Base-by-base conservation (phyloP, 2,329 filamentous ascomycete species). In the Domatiomyces catenatus region DNA sequence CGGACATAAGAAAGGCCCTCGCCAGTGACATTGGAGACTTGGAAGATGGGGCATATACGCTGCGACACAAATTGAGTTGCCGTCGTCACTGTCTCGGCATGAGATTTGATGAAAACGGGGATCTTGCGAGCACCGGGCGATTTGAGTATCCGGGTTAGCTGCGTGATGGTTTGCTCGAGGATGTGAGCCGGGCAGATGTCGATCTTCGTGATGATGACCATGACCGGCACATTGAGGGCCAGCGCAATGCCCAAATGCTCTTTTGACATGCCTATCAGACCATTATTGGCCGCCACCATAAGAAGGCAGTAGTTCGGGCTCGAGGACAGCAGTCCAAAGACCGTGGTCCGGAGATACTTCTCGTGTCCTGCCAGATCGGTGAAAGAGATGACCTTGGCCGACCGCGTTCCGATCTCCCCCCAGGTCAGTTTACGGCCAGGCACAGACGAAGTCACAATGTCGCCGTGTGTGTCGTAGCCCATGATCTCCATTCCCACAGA, bases 401-500 rank as follows among this genome's bases (percentile, higher is more conserved):
- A 93, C 58, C 88, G 84, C 67, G 85, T 87, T 49, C 92, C 92
- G 63, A 98, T 95, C 66, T 98, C 92, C 66, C 95, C 90, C 92
- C 92, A 98, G 3, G 89, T 90, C 32, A 96, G 72, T 69, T 83
- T 86, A 65, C 92, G 79, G 1, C 88, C 90, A 1, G 89, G 85
- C 0, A 83, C 84, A 52, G 84, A 84, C 42, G 86, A 90, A 15
- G 81, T 79, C 15, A 96, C 77, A 24, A 94, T 83, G 22, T 89
- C 79, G 24, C 92, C 90, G 50, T 77, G 76, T 48, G 84, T 87
- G 66, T 96, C 88, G 60, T 95, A 98, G 1, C 92, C 92, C 83
- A 96, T 88, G 54, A 96, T 96, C 67, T 98, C 92, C 89, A 96
- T 93, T 43, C 92, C 90, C 0, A 98, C 92, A 0, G 89, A 95